Base-by-base conservation (phyloP, 805 yeast genomes). In the Debaryomyces tyrocola region DNA sequence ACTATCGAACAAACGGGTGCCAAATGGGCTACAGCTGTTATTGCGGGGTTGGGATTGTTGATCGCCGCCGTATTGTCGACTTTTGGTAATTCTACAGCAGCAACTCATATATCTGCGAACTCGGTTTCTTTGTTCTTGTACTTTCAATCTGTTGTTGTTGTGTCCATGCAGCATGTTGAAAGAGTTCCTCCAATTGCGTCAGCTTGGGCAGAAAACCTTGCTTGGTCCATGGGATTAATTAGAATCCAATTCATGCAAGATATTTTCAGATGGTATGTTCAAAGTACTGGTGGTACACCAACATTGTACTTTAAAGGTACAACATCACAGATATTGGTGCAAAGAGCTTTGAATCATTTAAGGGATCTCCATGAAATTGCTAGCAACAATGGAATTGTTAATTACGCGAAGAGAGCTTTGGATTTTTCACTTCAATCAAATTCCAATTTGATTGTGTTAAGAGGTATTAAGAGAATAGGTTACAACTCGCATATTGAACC, bases 211-310 rank as follows among this genome's bases (percentile, higher is more conserved):
- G 95, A 88, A 64, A 90, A 91, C 60, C 74, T 91, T 59, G 90
- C 90, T 24, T 91, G 97, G 97, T 88, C 96, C 1, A 87, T 91
- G 87, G 97, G 97, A 2, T 74, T 91, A 49, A 88, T 91, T 55
- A 74, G 85, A 62, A 79, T 87, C 35, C 58, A 60, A 2, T 91
- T 90, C 62, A 87, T 91, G 96, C 96, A 91, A 67, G 71, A 81
- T 49, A 84, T 87, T 51, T 85, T 87, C 64, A 74, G 92, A 56
- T 87, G 95, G 95, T 87, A 84, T 56, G 80, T 87, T 37, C 90
- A 87, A 62, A 69, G 94, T 24, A 90, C 97, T 1, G 97, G 97
- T 41, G 97, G 97, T 36, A 67, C 78, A 1, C 96, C 97, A 28
- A 69, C 87, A 4, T 74, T 85, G 36, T 82, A 84, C 59, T 69